Evolutionary conservation across 2,329 filamentous ascomycete species (phyloP).

Genomic region (Stagonosporopsis rhizophila): DNA sequence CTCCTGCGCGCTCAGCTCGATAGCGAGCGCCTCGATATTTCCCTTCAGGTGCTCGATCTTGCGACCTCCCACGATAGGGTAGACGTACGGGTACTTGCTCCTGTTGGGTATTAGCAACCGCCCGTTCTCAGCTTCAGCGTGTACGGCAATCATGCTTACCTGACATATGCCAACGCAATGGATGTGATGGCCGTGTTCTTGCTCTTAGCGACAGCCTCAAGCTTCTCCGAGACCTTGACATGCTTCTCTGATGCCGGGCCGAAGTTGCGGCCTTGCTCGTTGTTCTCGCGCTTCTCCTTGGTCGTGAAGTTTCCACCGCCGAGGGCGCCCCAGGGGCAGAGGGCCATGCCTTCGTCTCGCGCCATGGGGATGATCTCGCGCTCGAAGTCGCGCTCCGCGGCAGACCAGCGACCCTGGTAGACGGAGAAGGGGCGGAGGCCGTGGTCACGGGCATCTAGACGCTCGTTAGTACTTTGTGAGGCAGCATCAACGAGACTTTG

Average conservation of each 20-base stretch:
- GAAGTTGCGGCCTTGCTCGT: slow-evolving; percentile 47
- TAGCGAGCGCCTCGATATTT: slow-evolving; percentile 63
- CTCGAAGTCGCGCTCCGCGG: slow-evolving; percentile 70
- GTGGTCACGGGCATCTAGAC: slow-evolving; percentile 60
- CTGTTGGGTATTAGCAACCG: not conserved
- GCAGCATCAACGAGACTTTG: too few relatives aligned
- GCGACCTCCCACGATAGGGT: slow-evolving; percentile 76
- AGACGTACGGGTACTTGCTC: slow-evolving; percentile 72
- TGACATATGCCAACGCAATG: slow-evolving; percentile 69
- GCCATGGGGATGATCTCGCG: slow-evolving; percentile 74
- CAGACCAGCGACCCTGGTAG: slow-evolving; percentile 71
- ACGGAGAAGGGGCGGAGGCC: slow-evolving; percentile 55
- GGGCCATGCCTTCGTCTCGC: slow-evolving; percentile 66
- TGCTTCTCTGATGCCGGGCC: slow-evolving; percentile 57
- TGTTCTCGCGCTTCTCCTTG: slow-evolving; percentile 48
- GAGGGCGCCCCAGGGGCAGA: slow-evolving; percentile 63
- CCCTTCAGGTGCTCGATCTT: slow-evolving; percentile 74
- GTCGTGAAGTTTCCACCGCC: slow-evolving; percentile 56
- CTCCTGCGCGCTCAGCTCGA: slow-evolving; percentile 61
- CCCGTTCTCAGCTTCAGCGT: slow-evolving; percentile 25
- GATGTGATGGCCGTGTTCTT: slow-evolving; percentile 66
- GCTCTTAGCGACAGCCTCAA: slow-evolving; percentile 65
- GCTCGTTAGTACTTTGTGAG: not conserved
- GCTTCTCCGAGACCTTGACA: slow-evolving; percentile 60
- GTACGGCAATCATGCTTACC: slow-evolving; percentile 54